Percentiles rank a stretch among this genome's conserved stretches.
These are phyloP conservation scores for Gaultheria prostrata DNA, from an alignment of 148 eudicot species.

Conservation along the genomic window DNA sequence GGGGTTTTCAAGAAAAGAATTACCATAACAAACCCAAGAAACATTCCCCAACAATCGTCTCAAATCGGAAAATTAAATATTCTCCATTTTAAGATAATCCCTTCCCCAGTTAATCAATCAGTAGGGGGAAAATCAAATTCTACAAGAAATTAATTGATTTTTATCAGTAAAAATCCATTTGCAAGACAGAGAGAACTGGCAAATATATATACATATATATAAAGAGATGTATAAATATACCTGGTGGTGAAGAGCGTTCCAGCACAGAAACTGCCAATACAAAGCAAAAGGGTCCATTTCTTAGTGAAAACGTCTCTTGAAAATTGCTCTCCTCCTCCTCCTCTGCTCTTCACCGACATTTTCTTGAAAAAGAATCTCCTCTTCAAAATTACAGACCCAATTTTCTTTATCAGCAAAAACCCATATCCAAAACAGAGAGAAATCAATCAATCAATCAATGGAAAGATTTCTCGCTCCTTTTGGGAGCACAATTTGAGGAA, in stretches of 20 bases:
- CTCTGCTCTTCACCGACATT: conserved; percentile 58
- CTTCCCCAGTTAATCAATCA: not conserved
- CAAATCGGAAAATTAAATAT: not conserved
- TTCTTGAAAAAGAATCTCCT: conserved; percentile 22
- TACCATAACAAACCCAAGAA: not conserved
- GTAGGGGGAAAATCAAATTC: not conserved
- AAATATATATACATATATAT: not conserved
- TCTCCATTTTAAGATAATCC: not conserved
- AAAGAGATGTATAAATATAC: conserved; percentile 22
- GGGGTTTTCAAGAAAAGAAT: not conserved
- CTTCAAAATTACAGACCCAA: not conserved
- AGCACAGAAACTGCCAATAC: conserved; percentile 61
- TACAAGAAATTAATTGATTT: too few relatives aligned
- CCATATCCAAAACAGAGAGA: not conserved
- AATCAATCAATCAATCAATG: conserved; percentile 3
- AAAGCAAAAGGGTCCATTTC: conserved; percentile 48
- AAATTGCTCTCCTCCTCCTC: conserved; percentile 40
- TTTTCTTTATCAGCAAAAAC: not conserved
- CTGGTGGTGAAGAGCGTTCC: conserved; percentile 62
- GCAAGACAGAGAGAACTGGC: not conserved
- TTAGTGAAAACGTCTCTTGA: conserved; percentile 41
- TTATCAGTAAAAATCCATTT: too few relatives aligned
- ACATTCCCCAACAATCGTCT: not conserved
- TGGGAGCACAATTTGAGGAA: conserved; percentile 12
- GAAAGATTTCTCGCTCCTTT: not conserved